Evolutionary conservation across 768 basidiomycete genomes (phyloP).

Genomic region (Trametes villosa): DNA sequence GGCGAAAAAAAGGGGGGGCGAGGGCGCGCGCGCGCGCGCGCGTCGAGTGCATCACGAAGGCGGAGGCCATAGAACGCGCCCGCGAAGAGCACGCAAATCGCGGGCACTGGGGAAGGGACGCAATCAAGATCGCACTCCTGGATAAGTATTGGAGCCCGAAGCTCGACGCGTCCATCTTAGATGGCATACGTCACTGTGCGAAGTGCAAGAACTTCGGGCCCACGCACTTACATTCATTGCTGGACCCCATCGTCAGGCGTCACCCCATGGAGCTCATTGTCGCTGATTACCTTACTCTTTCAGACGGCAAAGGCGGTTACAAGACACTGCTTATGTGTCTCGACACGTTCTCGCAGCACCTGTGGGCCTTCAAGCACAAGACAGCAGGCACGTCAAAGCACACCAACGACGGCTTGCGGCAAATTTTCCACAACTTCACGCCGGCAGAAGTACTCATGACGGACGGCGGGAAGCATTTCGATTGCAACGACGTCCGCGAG

Average conservation of each 20-base stretch:
- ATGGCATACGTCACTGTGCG: constrained; percentile 26
- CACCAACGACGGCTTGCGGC: constrained; percentile 25
- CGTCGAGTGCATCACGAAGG: constrained; percentile 7
- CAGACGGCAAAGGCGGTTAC: constrained; percentile 38
- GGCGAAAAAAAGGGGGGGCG: constrained; percentile 29
- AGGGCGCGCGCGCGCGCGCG: constrained; percentile 12
- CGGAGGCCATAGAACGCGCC: constrained; percentile 19
- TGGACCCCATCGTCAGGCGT: constrained; percentile 40
- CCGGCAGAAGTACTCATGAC: constrained; percentile 41
- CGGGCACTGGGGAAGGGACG: constrained; percentile 42
- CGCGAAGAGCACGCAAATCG: constrained; percentile 10
- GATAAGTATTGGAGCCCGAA: constrained; percentile 35
- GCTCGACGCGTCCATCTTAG: constrained; percentile 27
- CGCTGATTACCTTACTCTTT: constrained; percentile 40
- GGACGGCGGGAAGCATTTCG: constrained; percentile 44
- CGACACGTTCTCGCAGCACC: constrained; percentile 29
- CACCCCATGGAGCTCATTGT: constrained; percentile 46
- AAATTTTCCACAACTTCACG: constrained; percentile 32
- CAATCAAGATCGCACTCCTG: constrained; percentile 36
- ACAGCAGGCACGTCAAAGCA: constrained; percentile 33
- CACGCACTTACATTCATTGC: constrained; percentile 37
- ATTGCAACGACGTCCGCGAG: constrained; percentile 36
- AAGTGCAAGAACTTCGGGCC: constrained; percentile 39
- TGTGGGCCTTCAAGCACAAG: constrained; percentile 37
- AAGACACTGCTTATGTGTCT: constrained; percentile 36